Percentiles rank a stretch among this genome's conserved stretches.
Evolutionary conservation across 1,284 basidiomycete species (phyloP).

Genomic region (Sporisorium graminicola): DNA sequence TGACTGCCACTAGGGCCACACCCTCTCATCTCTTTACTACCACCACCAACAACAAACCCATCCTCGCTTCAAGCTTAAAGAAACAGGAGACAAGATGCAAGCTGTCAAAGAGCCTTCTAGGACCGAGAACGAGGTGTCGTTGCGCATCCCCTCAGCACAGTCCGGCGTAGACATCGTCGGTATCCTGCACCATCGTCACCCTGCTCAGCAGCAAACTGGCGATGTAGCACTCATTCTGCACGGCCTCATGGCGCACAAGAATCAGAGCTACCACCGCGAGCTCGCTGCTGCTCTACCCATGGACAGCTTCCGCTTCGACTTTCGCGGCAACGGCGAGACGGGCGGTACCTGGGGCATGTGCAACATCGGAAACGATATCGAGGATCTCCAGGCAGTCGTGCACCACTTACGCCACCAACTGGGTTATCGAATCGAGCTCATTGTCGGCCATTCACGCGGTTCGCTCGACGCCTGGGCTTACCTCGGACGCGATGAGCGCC

Average conservation of each 20-base stretch:
- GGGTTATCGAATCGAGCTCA: conserved; percentile 1
- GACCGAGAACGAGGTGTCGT: not conserved
- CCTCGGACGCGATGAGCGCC: conserved; percentile 5
- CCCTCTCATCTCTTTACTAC: not conserved
- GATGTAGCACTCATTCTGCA: conserved; percentile 40
- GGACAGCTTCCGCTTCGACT: conserved; percentile 85
- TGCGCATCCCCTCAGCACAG: conserved; percentile 6
- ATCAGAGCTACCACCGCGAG: conserved; percentile 82
- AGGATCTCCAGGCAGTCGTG: conserved; percentile 20
- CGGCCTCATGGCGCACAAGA: conserved; percentile 64
- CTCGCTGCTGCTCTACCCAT: conserved; percentile 77
- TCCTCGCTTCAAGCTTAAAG: too few species aligned
- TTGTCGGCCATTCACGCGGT: conserved; percentile 19
- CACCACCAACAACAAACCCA: not conserved
- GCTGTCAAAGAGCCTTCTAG: not conserved
- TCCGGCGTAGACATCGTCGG: conserved; percentile 2
- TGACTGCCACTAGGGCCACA: too few species aligned
- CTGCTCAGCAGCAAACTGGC: not conserved
- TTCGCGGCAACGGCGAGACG: conserved; percentile 71
- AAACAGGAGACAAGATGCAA: conserved; percentile 1
- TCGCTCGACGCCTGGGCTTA: conserved; percentile 8
- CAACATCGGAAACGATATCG: conserved; percentile 13
- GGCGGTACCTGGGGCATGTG: conserved; percentile 6
- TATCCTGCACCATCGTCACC: conserved; percentile 1
- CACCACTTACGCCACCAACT: conserved; percentile 7